A percentile compares a stretch with the other conserved stretches of the same genome.
Conservation (phyloP, 306 rosid species). For the Fragaria ananassa region DNA sequence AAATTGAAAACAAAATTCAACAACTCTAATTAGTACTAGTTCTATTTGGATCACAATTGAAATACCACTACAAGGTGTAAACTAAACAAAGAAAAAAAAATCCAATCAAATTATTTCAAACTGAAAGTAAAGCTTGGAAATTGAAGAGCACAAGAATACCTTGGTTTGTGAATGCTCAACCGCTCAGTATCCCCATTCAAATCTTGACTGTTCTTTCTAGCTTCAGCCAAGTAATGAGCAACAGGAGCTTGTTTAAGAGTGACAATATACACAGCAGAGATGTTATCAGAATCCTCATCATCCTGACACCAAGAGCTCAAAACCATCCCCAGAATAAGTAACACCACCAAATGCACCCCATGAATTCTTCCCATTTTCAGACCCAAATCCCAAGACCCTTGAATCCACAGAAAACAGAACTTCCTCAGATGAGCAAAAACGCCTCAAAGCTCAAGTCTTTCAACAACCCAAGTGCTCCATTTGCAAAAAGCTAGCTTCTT, state of each 20-base stretch:
- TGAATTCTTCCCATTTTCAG: constrained; percentile 46
- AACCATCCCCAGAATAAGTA: constrained; percentile 45
- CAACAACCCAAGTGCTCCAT: constrained; percentile 38
- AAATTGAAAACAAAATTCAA: background rate
- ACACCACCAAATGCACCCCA: constrained; percentile 35
- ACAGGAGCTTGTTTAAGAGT: constrained; percentile 64
- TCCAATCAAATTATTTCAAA: background rate
- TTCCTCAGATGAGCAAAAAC: constrained; percentile 21
- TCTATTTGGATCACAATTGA: background rate
- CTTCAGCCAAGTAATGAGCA: constrained; percentile 51
- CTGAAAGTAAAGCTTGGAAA: background rate
- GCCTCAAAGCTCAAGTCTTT: constrained; percentile 20
- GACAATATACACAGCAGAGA: constrained; percentile 71
- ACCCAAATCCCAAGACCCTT: constrained; percentile 15
- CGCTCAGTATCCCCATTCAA: constrained; percentile 43
- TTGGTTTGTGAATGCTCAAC: constrained; percentile 60
- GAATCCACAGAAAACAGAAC: constrained; percentile 21
- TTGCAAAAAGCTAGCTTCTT: constrained; percentile 26
- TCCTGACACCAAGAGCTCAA: constrained; percentile 46
- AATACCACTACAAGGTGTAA: background rate
- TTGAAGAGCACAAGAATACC: constrained; percentile 35
- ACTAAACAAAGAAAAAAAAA: background rate
- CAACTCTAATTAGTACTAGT: background rate
- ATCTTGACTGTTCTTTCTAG: constrained; percentile 38
- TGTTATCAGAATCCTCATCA: constrained; percentile 40